phyloP scores from a whole-genome alignment of 345 rosid species.

The Crucihimalaya himalaica region DNA sequence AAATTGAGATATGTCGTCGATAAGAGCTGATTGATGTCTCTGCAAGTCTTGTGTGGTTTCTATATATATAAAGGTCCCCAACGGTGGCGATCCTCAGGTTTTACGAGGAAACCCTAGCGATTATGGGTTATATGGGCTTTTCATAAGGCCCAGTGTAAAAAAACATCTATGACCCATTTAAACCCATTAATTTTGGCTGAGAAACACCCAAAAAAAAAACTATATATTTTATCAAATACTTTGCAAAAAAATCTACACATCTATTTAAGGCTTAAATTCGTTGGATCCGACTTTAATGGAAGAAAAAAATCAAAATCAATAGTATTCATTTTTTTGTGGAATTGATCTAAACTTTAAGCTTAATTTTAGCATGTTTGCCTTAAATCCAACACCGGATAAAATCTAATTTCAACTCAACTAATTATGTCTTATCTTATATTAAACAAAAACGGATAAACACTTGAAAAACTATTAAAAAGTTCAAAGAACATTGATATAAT shows the following conservation, averaged over 20 bases:
- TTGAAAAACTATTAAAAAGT: background rate
- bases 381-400: constrained; percentile 15
- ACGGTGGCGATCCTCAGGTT: constrained; percentile 13
- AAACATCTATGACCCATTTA: background rate
- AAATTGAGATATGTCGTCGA: background rate
- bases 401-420: constrained; percentile 12
- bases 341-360: background rate
- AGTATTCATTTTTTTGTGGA: background rate
- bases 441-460: background rate
- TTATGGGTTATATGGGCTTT: background rate
- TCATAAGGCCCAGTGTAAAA: background rate
- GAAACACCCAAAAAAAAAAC: background rate
- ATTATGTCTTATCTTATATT: background rate
- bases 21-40: background rate
- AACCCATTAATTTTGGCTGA: background rate
- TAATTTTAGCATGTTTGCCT: background rate
- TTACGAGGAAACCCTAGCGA: constrained; percentile 27
- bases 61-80: constrained; percentile 30
- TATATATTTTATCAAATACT: background rate
- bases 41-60: background rate
- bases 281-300: background rate
- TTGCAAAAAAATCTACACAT: background rate
- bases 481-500: background rate
- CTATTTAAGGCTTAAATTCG: background rate
- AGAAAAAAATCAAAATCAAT: background rate